phyloP scores from a whole-genome alignment of 352 stramenopile genomes.

The Globisporangium spiculum region DNA sequence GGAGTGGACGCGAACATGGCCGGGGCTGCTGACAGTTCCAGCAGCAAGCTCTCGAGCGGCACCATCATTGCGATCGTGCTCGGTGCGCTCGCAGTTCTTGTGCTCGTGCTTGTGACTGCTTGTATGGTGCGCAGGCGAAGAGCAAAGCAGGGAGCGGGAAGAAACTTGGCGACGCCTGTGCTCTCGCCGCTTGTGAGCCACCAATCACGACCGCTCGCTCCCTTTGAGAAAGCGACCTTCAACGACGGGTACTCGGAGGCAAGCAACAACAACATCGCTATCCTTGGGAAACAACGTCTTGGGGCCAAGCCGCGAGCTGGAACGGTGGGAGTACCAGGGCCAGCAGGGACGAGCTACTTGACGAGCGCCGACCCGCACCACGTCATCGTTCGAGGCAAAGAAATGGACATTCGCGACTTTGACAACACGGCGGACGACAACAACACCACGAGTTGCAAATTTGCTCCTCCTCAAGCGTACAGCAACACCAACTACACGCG shows the following conservation, averaged over 20 bases:
- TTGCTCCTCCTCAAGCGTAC: not conserved
- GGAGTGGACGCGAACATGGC: not conserved
- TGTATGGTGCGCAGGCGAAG: constrained; percentile 1
- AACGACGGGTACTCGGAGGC: constrained; percentile 14
- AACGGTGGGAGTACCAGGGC: not conserved
- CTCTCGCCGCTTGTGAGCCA: not conserved
- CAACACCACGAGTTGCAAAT: constrained; percentile 21
- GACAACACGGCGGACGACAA: constrained; percentile 18
- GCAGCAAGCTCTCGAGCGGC: constrained; percentile 3
- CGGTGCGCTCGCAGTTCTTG: not conserved
- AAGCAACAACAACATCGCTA: not conserved
- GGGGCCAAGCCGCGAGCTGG: constrained; percentile 5
- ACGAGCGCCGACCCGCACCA: constrained; percentile 3
- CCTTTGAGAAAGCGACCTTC: constrained; percentile 17
- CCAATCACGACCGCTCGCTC: not conserved
- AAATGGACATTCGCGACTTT: constrained; percentile 34
- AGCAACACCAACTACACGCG: not conserved
- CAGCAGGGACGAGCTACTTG: constrained; percentile 7
- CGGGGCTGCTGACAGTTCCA: not conserved
- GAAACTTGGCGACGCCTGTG: not conserved
- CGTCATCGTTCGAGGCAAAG: not conserved
- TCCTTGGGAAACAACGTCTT: constrained; percentile 6
- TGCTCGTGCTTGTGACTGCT: constrained; percentile 8
- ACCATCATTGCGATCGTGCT: constrained; percentile 11
- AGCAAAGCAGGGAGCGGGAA: not conserved